Percentiles rank a stretch among this genome's conserved stretches.
Conservation (phyloP, 176 grass and related monocot species). For the Poa annua region DNA sequence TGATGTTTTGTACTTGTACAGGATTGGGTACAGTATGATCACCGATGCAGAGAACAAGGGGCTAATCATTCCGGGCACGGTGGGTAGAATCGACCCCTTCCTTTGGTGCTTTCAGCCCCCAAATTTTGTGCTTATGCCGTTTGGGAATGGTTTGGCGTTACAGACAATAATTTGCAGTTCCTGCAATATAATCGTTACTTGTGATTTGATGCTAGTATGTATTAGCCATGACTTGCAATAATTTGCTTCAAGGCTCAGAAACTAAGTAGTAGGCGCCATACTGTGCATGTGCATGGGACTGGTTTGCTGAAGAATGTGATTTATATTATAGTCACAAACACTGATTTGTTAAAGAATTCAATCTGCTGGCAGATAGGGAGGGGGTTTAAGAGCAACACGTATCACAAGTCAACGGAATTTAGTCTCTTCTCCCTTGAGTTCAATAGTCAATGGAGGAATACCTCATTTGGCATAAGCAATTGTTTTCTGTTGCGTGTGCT, state of each 20-base stretch:
- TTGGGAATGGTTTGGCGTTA: no score
- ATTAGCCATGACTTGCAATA: no score
- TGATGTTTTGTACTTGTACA: constrained; percentile 26
- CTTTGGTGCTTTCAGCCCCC: no score
- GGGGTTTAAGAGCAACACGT: neutral
- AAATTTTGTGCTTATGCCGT: no score
- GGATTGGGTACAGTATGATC: constrained; percentile 98
- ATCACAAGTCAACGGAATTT: neutral
- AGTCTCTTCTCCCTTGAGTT: neutral
- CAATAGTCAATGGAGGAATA: neutral
- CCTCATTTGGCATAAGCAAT: neutral
- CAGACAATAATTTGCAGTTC: no score
- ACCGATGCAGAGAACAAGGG: constrained; percentile 78
- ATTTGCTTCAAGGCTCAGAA: no score
- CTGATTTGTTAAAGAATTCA: neutral
- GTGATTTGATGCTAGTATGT: no score
- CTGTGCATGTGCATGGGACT: no score
- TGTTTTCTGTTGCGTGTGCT: neutral
- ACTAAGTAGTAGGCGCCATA: no score
- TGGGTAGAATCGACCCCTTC: neutral
- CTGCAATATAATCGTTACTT: no score
- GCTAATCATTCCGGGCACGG: constrained; percentile 64
- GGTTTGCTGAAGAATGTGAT: no score
- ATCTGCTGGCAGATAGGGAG: neutral
- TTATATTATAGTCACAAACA: no score